A percentile compares a stretch with the other conserved stretches of the same genome.
Evolutionary conservation across 2,329 filamentous ascomycete genomes (phyloP).

Genomic region (Cladosporium austrohemisphaericum): DNA sequence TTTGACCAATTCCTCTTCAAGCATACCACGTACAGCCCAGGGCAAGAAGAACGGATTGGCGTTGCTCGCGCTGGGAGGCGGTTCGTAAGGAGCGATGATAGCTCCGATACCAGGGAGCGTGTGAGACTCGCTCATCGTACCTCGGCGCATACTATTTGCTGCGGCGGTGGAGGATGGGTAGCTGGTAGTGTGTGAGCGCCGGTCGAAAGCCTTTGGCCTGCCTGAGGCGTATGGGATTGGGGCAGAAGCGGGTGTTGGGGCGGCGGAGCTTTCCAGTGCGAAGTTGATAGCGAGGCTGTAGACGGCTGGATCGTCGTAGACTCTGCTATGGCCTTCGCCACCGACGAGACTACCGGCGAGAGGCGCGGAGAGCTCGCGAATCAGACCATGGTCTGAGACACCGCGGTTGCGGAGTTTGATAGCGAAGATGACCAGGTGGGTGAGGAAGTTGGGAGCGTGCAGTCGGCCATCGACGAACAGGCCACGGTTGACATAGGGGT

Average conservation of each 20-base stretch:
- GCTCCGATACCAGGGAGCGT: slow-evolving; percentile 31
- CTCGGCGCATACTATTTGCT: slow-evolving; percentile 34
- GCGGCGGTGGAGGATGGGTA: slow-evolving; percentile 28
- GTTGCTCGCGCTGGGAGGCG: slow-evolving; percentile 34
- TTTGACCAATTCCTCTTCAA: slow-evolving; percentile 89
- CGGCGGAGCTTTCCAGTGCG: slow-evolving; percentile 45
- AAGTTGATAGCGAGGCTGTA: slow-evolving; percentile 61
- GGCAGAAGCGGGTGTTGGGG: slow-evolving; percentile 9
- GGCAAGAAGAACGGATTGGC: slow-evolving; percentile 87
- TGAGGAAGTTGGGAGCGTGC: slow-evolving; percentile 90
- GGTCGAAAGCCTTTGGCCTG: slow-evolving; percentile 22
- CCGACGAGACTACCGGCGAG: slow-evolving; percentile 87
- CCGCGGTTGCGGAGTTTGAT: slow-evolving; percentile 92
- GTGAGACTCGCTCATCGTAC: slow-evolving; percentile 22
- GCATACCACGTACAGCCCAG: slow-evolving; percentile 88
- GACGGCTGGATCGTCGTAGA: slow-evolving; percentile 85
- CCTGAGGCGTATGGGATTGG: neutral
- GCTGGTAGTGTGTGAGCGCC: slow-evolving; percentile 25
- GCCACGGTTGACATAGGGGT: slow-evolving; percentile 92
- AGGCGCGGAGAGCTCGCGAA: slow-evolving; percentile 82
- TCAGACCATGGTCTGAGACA: slow-evolving; percentile 85
- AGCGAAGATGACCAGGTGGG: slow-evolving; percentile 86
- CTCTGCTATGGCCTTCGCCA: slow-evolving; percentile 86
- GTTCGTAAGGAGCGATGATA: slow-evolving; percentile 40
- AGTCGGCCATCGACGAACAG: slow-evolving; percentile 92